Conservation (phyloP, 441 rosid genomes). For the Jatropha multifida region DNA sequence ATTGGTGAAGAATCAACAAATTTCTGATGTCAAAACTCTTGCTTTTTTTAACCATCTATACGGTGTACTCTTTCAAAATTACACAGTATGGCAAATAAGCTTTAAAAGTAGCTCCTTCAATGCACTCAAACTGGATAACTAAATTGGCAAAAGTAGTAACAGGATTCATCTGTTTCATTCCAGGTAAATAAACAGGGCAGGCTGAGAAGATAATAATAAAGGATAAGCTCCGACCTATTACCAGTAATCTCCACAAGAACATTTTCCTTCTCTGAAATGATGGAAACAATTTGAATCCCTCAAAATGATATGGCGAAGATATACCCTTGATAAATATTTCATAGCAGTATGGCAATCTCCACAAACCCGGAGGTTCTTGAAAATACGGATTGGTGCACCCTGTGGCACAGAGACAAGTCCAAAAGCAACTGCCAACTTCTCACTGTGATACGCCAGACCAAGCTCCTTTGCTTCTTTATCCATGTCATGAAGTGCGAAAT, state of each 20-base stretch:
- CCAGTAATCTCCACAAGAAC: constrained; percentile 92
- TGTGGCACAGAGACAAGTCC: constrained; percentile 54
- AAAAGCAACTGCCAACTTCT: constrained; percentile 80
- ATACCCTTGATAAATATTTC: constrained; percentile 55
- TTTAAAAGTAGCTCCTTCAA: not conserved
- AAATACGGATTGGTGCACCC: constrained; percentile 68
- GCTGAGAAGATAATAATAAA: not conserved
- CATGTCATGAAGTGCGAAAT: constrained; percentile 69
- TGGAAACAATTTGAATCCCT: constrained; percentile 91
- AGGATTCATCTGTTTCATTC: not conserved
- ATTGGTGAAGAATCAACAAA: no score
- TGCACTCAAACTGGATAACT: not conserved
- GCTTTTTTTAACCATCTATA: not conserved
- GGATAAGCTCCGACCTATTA: constrained; percentile 22
- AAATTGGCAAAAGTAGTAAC: not conserved
- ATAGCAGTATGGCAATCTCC: constrained; percentile 69
- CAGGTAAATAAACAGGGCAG: not conserved
- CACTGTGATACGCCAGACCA: constrained; percentile 84
- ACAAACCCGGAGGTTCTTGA: constrained; percentile 85
- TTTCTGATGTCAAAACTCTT: not conserved
- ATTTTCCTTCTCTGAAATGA: constrained; percentile 73
- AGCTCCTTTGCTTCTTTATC: constrained; percentile 72
- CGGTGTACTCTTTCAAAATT: not conserved
- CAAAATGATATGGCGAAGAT: constrained; percentile 57
- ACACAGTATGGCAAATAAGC: not conserved